Conservation (phyloP, 2,329 filamentous ascomycete genomes). For the Pseudogymnoascus verrucosus region DNA sequence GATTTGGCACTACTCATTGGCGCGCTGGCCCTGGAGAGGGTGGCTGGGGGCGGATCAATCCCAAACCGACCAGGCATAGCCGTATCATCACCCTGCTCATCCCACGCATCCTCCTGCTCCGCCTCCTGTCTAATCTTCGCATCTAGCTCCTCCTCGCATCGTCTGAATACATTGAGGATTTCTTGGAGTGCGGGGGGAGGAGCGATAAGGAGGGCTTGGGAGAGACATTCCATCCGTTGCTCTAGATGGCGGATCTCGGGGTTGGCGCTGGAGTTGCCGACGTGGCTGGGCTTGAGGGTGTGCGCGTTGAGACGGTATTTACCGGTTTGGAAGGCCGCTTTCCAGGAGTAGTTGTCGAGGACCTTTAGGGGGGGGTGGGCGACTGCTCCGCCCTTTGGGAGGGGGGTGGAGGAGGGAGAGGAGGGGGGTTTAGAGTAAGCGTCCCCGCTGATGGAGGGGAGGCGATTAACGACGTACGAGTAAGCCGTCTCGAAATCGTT, state of each 20-base stretch:
- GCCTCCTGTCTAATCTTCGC: slow-evolving; percentile 58
- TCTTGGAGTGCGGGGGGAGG: slow-evolving; percentile 63
- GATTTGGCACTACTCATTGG: slow-evolving; percentile 19
- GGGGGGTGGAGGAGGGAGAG: slow-evolving; percentile 10
- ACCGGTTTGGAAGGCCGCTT: slow-evolving; percentile 69
- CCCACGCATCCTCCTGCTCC: slow-evolving; percentile 62
- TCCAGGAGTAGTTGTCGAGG: slow-evolving; percentile 66
- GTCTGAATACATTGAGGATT: slow-evolving; percentile 65
- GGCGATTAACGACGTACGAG: slow-evolving; percentile 68
- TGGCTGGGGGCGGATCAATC: slow-evolving; percentile 25
- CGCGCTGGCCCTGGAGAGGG: slow-evolving; percentile 28
- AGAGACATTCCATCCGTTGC: slow-evolving; percentile 72
- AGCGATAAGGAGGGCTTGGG: slow-evolving; percentile 66
- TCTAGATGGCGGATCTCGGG: slow-evolving; percentile 63
- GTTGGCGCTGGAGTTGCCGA: slow-evolving; percentile 52
- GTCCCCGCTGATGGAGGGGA: slow-evolving; percentile 35
- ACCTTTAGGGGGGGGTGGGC: slow-evolving; percentile 19
- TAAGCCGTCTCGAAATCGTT: slow-evolving; percentile 83
- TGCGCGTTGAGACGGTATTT: slow-evolving; percentile 54
- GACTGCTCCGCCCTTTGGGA: slow-evolving; percentile 20
- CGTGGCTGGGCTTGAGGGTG: slow-evolving; percentile 49
- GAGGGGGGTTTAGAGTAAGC: slow-evolving; percentile 10
- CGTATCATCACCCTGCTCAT: slow-evolving; percentile 53
- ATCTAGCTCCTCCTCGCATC: slow-evolving; percentile 71
- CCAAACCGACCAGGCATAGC: slow-evolving; percentile 50